phyloP scores from a whole-genome alignment of 441 rosid genomes.

The Croton laevigatus region DNA sequence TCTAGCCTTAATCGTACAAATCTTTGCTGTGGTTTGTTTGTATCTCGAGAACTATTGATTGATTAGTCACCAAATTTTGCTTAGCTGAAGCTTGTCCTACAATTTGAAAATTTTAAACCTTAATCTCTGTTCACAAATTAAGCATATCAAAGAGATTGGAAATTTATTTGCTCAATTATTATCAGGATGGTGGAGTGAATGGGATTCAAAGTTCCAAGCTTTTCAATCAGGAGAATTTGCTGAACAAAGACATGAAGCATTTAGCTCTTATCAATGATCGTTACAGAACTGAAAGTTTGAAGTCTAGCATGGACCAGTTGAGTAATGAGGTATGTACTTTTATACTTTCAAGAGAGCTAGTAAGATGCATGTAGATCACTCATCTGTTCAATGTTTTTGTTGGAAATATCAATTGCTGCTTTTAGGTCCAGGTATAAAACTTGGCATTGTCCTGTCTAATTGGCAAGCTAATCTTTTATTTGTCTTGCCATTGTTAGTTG shows the following conservation, averaged over 20 bases:
- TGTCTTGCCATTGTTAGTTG: constrained; percentile 45
- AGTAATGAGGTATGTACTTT: constrained; percentile 64
- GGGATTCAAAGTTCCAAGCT: constrained; percentile 39
- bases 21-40: not conserved
- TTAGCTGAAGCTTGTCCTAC: not conserved
- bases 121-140: not conserved
- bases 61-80: not conserved
- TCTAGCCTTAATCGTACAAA: not conserved
- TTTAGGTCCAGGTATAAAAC: constrained; percentile 2
- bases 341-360: constrained; percentile 9
- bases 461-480: constrained; percentile 17
- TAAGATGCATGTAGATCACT: constrained; percentile 5
- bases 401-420: not conserved
- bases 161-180: constrained; percentile 27
- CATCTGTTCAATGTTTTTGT: constrained; percentile 11
- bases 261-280: constrained; percentile 51
- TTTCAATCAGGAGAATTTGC: constrained; percentile 35
- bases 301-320: constrained; percentile 88
- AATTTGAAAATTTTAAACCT: not conserved
- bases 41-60: not conserved
- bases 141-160: not conserved
- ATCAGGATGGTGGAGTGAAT: constrained; percentile 48
- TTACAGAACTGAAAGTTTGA: constrained; percentile 63
- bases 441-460: constrained; percentile 8
- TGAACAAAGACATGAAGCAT: constrained; percentile 44